Conservation (phyloP, 2,329 filamentous ascomycete genomes). For the Fusarium irregulare region DNA sequence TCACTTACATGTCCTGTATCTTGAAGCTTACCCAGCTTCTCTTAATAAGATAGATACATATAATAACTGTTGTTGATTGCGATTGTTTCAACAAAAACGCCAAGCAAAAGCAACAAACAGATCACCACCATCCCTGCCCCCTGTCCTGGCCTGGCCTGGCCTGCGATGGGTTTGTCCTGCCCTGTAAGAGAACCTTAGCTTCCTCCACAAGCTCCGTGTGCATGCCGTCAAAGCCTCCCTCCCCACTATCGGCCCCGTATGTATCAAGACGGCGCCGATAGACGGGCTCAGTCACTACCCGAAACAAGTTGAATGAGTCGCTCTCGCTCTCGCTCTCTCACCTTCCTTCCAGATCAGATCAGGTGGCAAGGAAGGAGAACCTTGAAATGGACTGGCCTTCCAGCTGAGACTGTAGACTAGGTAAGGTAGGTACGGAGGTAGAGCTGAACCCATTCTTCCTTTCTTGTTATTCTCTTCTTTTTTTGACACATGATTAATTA, state of each 20-base stretch:
- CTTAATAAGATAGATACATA: not conserved
- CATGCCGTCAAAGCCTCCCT: slow-evolving; percentile 4
- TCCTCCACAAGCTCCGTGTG: slow-evolving; percentile 12
- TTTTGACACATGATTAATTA: not conserved
- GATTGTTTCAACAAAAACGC: slow-evolving; percentile 14
- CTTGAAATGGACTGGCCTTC: not conserved
- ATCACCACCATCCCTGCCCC: slow-evolving; percentile 26
- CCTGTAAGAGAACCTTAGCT: slow-evolving; percentile 13
- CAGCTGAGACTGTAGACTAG: not conserved
- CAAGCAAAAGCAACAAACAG: slow-evolving; percentile 15
- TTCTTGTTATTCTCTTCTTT: not conserved
- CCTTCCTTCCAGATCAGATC: not conserved
- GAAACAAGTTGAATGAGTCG: not conserved
- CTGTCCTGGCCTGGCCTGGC: not conserved
- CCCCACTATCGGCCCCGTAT: slow-evolving; percentile 13
- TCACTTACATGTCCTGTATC: not conserved
- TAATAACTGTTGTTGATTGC: not conserved
- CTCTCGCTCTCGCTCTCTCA: not conserved
- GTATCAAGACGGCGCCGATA: slow-evolving; percentile 21
- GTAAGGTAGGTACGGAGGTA: too few relatives aligned
- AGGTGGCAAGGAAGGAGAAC: slow-evolving; percentile 26
- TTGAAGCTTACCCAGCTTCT: not conserved
- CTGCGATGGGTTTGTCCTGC: not conserved
- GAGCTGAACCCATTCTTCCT: slow-evolving; percentile 3
- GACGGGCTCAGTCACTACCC: not conserved